Evolutionary conservation across 2,329 filamentous ascomycete genomes (phyloP).

Genomic region (Pseudogymnoascus sp.): DNA sequence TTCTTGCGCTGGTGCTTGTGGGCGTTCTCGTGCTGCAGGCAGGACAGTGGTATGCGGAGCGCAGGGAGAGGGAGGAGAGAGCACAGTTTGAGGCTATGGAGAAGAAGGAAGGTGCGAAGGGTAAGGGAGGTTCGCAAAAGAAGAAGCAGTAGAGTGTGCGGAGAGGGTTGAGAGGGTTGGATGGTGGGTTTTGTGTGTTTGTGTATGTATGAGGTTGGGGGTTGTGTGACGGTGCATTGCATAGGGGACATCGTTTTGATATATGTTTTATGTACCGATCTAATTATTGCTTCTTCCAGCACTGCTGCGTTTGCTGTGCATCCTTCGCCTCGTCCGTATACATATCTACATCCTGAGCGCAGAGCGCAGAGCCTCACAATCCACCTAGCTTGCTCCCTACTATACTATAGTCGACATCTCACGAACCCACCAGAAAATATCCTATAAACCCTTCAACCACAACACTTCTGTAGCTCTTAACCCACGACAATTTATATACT

Average conservation of each 20-base stretch:
- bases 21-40: slow-evolving; percentile 90
- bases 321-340: too few relatives aligned
- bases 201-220: not conserved
- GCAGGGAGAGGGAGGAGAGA: slow-evolving; percentile 78
- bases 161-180: not conserved
- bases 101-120: slow-evolving; percentile 38
- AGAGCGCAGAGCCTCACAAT: too few relatives aligned
- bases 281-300: not conserved
- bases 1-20: slow-evolving; percentile 83
- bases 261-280: not conserved
- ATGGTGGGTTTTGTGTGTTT: not conserved
- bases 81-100: slow-evolving; percentile 50
- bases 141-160: slow-evolving; percentile 29
- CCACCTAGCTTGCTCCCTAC: too few relatives aligned
- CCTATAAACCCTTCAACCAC: too few relatives aligned
- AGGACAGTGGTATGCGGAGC: slow-evolving; percentile 97
- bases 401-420: too few relatives aligned
- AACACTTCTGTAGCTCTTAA: too few relatives aligned
- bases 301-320: not conserved
- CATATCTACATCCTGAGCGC: too few relatives aligned
- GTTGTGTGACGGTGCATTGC: not conserved
- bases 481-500: too few relatives aligned
- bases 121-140: slow-evolving; percentile 24
- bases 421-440: too few relatives aligned
- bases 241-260: not conserved